These are phyloP conservation scores for Aeschynomene evenia DNA, from an alignment of 306 rosid genomes.

Conservation along the genomic window DNA sequence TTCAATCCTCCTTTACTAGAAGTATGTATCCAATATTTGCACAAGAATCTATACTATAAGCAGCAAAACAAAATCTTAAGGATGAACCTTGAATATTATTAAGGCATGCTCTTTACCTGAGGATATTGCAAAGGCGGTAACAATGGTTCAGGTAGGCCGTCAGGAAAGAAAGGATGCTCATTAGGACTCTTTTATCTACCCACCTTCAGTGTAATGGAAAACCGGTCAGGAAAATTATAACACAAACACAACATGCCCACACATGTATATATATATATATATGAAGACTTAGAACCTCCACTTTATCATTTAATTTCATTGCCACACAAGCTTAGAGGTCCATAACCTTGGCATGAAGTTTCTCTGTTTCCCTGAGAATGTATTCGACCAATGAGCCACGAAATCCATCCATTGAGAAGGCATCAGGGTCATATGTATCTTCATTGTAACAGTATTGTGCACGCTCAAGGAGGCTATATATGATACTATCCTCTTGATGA, in stretches of 20 bases:
- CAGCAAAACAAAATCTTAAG: background rate
- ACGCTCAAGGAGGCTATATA: slow-evolving; percentile 78
- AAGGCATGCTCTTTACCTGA: slow-evolving; percentile 48
- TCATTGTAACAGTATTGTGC: slow-evolving; percentile 68
- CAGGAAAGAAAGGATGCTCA: slow-evolving; percentile 88
- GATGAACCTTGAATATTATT: slow-evolving; percentile 13
- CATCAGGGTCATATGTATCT: slow-evolving; percentile 67
- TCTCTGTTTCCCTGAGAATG: slow-evolving; percentile 85
- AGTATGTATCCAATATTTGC: background rate
- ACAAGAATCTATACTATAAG: background rate
- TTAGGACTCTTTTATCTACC: slow-evolving; percentile 94
- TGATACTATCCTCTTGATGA: slow-evolving; percentile 92
- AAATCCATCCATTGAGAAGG: slow-evolving; percentile 72
- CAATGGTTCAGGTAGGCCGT: slow-evolving; percentile 65
- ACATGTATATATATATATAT: slow-evolving; percentile 2
- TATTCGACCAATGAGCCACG: slow-evolving; percentile 75
- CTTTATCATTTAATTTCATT: background rate
- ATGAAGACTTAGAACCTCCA: background rate
- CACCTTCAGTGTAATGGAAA: slow-evolving; percentile 48
- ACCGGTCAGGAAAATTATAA: slow-evolving; percentile 12
- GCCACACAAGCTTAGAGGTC: slow-evolving; percentile 15
- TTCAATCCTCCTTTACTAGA: too few relatives aligned
- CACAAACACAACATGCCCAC: too few relatives aligned
- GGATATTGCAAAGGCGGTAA: slow-evolving; percentile 87
- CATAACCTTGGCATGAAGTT: slow-evolving; percentile 82